Conservation (phyloP, 208 protist genomes). For the Acanthamoeba castellanii region DNA sequence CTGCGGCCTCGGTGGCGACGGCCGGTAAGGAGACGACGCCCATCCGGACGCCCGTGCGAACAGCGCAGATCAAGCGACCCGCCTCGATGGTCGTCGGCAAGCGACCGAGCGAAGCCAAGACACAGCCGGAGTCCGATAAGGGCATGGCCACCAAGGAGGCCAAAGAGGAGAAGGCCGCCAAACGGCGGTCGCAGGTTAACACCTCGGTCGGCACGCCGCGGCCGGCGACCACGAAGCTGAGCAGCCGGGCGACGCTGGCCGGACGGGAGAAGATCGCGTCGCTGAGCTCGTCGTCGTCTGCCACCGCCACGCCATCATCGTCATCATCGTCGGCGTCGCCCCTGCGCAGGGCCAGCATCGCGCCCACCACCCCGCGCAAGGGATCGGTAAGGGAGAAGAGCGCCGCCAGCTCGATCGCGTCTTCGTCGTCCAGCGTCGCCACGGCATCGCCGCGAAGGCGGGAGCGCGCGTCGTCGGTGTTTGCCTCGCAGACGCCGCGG, state of each 20-base stretch:
- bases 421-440: background rate
- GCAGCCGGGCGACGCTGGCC: background rate
- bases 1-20: background rate
- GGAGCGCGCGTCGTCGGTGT: background rate
- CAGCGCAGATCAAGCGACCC: background rate
- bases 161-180: background rate
- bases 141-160: background rate
- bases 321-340: background rate
- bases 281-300: background rate
- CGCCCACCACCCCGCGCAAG: constrained; percentile 11
- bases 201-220: background rate
- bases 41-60: background rate
- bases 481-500: constrained; percentile 23
- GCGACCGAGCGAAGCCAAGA: background rate
- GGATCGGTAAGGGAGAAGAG: background rate
- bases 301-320: background rate
- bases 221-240: background rate
- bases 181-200: background rate
- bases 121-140: background rate
- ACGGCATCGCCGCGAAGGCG: background rate
- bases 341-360: constrained; percentile 19
- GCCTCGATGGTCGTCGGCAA: background rate
- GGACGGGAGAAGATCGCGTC: constrained; percentile 22
- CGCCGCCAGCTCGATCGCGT: background rate
- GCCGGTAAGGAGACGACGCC: background rate